Base-by-base conservation (phyloP, 2,329 filamentous ascomycete species). In the Chalaropsis ovoidea region DNA sequence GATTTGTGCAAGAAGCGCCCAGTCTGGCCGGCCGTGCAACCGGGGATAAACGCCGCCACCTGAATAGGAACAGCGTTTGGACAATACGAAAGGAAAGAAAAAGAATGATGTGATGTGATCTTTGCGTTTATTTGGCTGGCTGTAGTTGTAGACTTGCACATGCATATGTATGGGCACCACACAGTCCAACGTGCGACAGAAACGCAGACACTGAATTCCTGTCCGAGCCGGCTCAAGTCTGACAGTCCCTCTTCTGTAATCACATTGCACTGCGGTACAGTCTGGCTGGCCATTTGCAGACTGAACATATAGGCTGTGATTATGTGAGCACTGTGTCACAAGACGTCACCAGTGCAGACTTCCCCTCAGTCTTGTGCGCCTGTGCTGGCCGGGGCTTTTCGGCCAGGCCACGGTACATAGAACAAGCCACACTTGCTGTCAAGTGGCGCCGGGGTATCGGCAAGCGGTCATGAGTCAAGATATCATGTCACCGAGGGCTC, bases 271-370 rank as follows among this genome's bases (percentile, higher is more conserved):
- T 39, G 35, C 35, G 8, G 8, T 10, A 10, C 35, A 10, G 5
- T 10, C 1, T 10, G 8, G 35, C 35, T 39, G 8, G 35, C 8
- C 35, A 39, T 39, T 7, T 10, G 8, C 8, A 39, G 35, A 6
- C 35, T 1, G 8, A 39, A 10, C 31, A 39, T 6, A 10, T 10
- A 10, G 4, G 35, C 27, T 35, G 17, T 43, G 49, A 31, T 31
- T 58, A 42, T 15, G 24, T 43, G 17, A 47, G 52, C n/a, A 56
- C 27, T 17, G 63, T 64, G 17, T 60, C 63, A 64, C 52, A 64
- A 58, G 49, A 64, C 63, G 63, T 60, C 49, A 64, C 39, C 11
- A 13, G 27, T 45, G 45, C 22, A 58, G 15, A 8, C 54, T 58
- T 58, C 54, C 54, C 24, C 54, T 58, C 31, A 35, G 54, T 35